phyloP scores from a whole-genome alignment of 345 rosid species.

The Gossypium bickii region DNA sequence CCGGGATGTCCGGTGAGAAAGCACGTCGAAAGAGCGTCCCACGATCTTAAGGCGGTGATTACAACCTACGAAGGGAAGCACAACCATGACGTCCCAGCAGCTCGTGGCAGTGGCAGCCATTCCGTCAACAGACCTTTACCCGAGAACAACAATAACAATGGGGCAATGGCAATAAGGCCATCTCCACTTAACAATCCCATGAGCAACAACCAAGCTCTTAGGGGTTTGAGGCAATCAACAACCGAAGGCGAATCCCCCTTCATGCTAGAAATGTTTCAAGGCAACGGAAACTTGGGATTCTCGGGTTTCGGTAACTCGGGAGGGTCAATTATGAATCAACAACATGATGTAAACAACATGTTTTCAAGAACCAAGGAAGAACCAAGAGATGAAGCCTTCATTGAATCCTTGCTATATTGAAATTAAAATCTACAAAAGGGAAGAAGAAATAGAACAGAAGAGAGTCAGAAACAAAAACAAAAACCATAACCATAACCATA shows the following conservation, averaged over 20 bases:
- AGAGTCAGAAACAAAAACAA: background rate
- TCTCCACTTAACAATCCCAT: slow-evolving; percentile 19
- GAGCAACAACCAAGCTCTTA: slow-evolving; percentile 20
- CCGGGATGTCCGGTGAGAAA: slow-evolving; percentile 84
- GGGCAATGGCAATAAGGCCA: slow-evolving; percentile 32
- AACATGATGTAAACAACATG: slow-evolving; percentile 21
- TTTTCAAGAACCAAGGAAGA: slow-evolving; percentile 52
- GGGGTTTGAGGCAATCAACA: slow-evolving; percentile 20
- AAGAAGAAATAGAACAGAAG: background rate
- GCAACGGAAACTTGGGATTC: slow-evolving; percentile 33
- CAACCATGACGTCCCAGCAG: slow-evolving; percentile 79
- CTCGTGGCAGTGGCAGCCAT: slow-evolving; percentile 63
- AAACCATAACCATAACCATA: background rate
- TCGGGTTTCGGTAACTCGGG: slow-evolving; percentile 35
- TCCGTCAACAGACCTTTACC: slow-evolving; percentile 32
- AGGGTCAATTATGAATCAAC: slow-evolving; percentile 38
- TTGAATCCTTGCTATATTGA: slow-evolving; percentile 45
- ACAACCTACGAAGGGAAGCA: slow-evolving; percentile 98
- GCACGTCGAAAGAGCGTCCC: slow-evolving; percentile 88
- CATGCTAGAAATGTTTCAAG: slow-evolving; percentile 44
- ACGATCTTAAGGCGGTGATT: slow-evolving; percentile 75
- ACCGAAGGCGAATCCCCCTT: slow-evolving; percentile 36
- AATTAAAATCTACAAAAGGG: background rate
- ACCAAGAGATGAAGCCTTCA: slow-evolving; percentile 50
- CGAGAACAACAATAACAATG: slow-evolving; percentile 19